Evolutionary conservation across 2,329 filamentous ascomycete genomes (phyloP).

Genomic region (Paraphoma chrysanthemicola): DNA sequence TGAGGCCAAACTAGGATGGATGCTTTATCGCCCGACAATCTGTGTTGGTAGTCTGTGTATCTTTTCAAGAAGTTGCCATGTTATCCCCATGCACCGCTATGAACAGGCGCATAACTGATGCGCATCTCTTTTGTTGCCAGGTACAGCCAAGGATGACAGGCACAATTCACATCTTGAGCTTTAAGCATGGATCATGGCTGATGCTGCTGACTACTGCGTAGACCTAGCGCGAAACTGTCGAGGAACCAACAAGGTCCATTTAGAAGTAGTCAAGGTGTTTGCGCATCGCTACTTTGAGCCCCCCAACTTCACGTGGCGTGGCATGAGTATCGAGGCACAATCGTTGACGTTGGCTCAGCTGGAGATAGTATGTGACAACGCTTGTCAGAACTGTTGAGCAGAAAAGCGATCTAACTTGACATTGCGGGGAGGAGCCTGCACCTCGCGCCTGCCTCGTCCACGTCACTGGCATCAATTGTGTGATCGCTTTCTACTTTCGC

Average conservation of each 20-base stretch:
- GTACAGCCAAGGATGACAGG: not conserved
- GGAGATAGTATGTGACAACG: not conserved
- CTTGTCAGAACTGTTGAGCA: not conserved
- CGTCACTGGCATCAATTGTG: not conserved
- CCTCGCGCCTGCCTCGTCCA: not conserved
- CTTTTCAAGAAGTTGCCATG: too few species aligned
- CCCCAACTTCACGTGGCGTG: too few species aligned
- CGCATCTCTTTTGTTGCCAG: not conserved
- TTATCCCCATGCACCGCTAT: not conserved
- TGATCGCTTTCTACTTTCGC: not conserved
- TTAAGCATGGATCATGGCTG: too few species aligned
- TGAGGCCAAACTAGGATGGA: not conserved
- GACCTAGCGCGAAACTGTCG: too few species aligned
- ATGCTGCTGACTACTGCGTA: too few species aligned
- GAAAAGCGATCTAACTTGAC: not conserved
- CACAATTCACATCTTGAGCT: not conserved
- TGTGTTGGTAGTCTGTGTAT: too few species aligned
- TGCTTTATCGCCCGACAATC: not conserved
- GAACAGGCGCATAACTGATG: not conserved
- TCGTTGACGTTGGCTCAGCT: not conserved
- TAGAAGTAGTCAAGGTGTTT: too few species aligned
- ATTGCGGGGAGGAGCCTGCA: not conserved
- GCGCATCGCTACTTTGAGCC: too few species aligned
- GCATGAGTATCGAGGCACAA: not conserved
- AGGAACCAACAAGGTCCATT: too few species aligned